Conservation (phyloP, 352 stramenopile genomes). For the Globisporangium paddicum region DNA sequence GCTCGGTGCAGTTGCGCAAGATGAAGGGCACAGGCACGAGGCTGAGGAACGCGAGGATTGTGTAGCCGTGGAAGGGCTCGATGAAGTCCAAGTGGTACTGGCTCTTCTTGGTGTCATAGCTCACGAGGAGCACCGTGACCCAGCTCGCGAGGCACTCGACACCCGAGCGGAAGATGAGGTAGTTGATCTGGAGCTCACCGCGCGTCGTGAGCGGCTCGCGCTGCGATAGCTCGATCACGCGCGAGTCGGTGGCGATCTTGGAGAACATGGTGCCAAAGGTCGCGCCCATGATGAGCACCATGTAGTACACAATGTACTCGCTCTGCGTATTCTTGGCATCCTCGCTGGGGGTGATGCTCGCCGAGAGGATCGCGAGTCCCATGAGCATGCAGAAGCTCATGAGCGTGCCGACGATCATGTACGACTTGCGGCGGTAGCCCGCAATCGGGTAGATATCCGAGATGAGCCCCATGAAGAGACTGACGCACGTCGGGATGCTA, state of each 20-base stretch:
- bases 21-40: slow-evolving; percentile 61
- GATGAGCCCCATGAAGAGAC: slow-evolving; percentile 84
- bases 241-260: slow-evolving; percentile 82
- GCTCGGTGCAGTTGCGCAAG: slow-evolving; percentile 54
- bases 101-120: slow-evolving; percentile 29
- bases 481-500: slow-evolving; percentile 85
- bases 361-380: slow-evolving; percentile 47
- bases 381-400: slow-evolving; percentile 50
- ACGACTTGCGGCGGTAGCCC: slow-evolving; percentile 86
- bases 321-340: slow-evolving; percentile 18
- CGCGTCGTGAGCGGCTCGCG: slow-evolving; percentile 62
- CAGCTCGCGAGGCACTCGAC: slow-evolving; percentile 49
- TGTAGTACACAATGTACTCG: slow-evolving; percentile 22
- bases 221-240: slow-evolving; percentile 77
- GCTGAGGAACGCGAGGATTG: slow-evolving; percentile 40
- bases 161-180: slow-evolving; percentile 51
- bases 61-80: slow-evolving; percentile 49
- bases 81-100: slow-evolving; percentile 43
- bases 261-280: slow-evolving; percentile 80
- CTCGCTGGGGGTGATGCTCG: slow-evolving; percentile 28
- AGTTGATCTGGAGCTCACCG: slow-evolving; percentile 75
- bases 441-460: slow-evolving; percentile 84
- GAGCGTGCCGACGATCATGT: slow-evolving; percentile 80
- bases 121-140: slow-evolving; percentile 40
- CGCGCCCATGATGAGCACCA: slow-evolving; percentile 69